A percentile compares a stretch with the other conserved stretches of the same genome.
phyloP scores from a whole-genome alignment of 805 yeast species.

The Monosporozyma siamensis region DNA sequence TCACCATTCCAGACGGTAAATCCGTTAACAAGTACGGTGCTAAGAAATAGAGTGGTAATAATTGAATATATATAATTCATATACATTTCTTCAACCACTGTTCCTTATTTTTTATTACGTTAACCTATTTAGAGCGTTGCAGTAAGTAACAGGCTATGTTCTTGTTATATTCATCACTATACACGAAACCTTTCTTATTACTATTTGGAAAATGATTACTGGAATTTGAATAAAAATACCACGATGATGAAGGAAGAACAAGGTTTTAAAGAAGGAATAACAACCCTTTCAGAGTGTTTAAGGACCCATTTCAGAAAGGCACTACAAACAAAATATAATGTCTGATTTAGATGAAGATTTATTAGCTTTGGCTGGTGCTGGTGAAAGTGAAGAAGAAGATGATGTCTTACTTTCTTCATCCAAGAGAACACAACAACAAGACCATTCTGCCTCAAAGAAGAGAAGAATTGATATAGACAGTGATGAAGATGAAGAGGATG shows the following conservation, averaged over 20 bases:
- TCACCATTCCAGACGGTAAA: slow-evolving; percentile 95
- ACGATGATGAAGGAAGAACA: neutral
- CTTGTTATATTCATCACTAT: neutral
- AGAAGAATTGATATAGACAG: slow-evolving; percentile 28
- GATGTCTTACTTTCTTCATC: slow-evolving; percentile 29
- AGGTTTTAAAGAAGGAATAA: too few species aligned
- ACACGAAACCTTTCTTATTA: neutral
- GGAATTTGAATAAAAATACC: neutral
- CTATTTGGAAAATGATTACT: neutral
- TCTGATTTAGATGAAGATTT: slow-evolving; percentile 91
- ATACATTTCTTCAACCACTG: too few species aligned
- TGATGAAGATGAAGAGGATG: slow-evolving; percentile 30
- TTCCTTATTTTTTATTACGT: too few species aligned
- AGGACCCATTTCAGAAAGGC: too few species aligned
- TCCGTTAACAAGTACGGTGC: slow-evolving; percentile 66
- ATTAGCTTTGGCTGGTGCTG: slow-evolving; percentile 86
- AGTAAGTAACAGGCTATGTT: too few species aligned
- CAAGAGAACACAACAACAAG: slow-evolving; percentile 23
- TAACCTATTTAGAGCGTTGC: too few species aligned
- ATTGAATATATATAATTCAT: too few species aligned
- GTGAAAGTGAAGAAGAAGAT: slow-evolving; percentile 39
- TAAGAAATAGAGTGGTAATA: slow-evolving; percentile 47
- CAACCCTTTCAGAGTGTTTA: too few species aligned
- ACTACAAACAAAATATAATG: slow-evolving; percentile 38
- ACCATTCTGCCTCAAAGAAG: slow-evolving; percentile 27